These are phyloP conservation scores for Monosporozyma yasuniensis DNA, from an alignment of 805 yeast genomes.

Conservation along the genomic window DNA sequence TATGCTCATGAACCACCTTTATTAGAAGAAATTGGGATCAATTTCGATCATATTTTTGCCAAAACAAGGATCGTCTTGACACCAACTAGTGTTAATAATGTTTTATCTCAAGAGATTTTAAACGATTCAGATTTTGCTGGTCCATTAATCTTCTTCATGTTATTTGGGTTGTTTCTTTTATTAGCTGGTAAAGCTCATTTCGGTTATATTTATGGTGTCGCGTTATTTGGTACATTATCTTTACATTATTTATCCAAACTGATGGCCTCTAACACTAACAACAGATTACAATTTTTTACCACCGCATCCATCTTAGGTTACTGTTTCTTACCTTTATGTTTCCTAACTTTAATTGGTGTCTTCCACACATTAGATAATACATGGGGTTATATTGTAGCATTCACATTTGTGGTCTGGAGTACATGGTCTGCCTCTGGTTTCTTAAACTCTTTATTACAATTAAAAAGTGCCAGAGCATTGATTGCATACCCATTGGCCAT, in stretches of 20 bases:
- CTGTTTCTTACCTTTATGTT: conserved; percentile 81
- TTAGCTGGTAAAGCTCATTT: conserved; percentile 92
- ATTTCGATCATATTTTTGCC: conserved; percentile 74
- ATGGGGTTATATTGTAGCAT: conserved; percentile 62
- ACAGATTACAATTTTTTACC: conserved; percentile 41
- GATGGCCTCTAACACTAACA: conserved; percentile 51
- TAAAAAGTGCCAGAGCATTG: conserved; percentile 77
- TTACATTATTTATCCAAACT: conserved; percentile 76
- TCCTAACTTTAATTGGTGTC: conserved; percentile 47
- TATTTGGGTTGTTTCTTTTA: conserved; percentile 75
- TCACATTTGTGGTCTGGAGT: conserved; percentile 75
- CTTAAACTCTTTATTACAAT: conserved; percentile 73
- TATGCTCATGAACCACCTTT: conserved; percentile 93
- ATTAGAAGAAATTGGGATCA: conserved; percentile 87
- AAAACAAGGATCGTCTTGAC: conserved; percentile 83
- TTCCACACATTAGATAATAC: conserved; percentile 69
- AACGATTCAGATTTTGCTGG: conserved; percentile 93
- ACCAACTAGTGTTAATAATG: conserved; percentile 46
- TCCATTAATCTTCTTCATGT: conserved; percentile 77
- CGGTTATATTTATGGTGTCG: conserved; percentile 95
- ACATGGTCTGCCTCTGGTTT: conserved; percentile 90
- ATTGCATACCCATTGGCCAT: conserved; percentile 90
- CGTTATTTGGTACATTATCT: conserved; percentile 78
- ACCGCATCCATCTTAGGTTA: conserved; percentile 92
- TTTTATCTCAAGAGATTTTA: conserved; percentile 63